These are phyloP conservation scores for Coccinonectria pachysandricola DNA, from an alignment of 2,329 filamentous ascomycete genomes.

Conservation along the genomic window DNA sequence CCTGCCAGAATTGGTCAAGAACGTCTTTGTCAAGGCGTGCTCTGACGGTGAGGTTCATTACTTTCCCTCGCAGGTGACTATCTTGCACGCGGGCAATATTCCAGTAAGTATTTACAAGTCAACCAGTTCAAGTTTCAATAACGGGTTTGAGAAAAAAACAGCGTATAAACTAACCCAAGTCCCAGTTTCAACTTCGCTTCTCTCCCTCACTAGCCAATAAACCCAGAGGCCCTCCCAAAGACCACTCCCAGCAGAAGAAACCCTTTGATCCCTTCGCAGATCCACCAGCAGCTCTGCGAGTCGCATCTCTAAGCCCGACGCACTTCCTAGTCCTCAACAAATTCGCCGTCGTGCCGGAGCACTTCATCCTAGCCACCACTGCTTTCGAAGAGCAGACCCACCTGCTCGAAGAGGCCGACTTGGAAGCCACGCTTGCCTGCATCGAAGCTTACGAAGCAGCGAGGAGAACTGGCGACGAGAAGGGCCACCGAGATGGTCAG, in stretches of 20 bases:
- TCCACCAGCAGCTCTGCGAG: slow-evolving; percentile 43
- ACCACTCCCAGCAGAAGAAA: slow-evolving; percentile 23
- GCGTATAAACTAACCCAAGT: slow-evolving; percentile 3
- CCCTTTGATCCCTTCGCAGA: slow-evolving; percentile 55
- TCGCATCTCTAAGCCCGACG: slow-evolving; percentile 37
- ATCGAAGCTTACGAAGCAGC: slow-evolving; percentile 41
- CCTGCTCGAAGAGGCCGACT: slow-evolving; percentile 48
- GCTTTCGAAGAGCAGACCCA: slow-evolving; percentile 54
- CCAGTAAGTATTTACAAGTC: slow-evolving; percentile 29
- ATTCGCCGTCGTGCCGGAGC: slow-evolving; percentile 59
- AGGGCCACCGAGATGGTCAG: slow-evolving; percentile 2
- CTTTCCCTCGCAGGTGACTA: slow-evolving; percentile 42
- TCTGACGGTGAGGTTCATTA: slow-evolving; percentile 40
- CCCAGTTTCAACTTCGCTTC: slow-evolving; percentile 62
- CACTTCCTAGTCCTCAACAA: slow-evolving; percentile 66
- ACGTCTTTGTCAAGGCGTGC: slow-evolving; percentile 38
- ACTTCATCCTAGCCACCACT: slow-evolving; percentile 63
- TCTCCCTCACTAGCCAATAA: slow-evolving; percentile 60
- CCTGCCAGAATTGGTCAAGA: slow-evolving; percentile 40
- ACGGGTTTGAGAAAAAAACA: not conserved
- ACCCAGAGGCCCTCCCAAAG: slow-evolving; percentile 35
- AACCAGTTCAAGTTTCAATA: not conserved
- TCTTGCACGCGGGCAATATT: slow-evolving; percentile 33
- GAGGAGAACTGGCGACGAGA: slow-evolving; percentile 1
- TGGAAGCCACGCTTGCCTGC: slow-evolving; percentile 52